A percentile compares a stretch with the other conserved stretches of the same genome.
These are phyloP conservation scores for Lotmaria passim DNA, from an alignment of 208 protist genomes.

Conservation along the genomic window DNA sequence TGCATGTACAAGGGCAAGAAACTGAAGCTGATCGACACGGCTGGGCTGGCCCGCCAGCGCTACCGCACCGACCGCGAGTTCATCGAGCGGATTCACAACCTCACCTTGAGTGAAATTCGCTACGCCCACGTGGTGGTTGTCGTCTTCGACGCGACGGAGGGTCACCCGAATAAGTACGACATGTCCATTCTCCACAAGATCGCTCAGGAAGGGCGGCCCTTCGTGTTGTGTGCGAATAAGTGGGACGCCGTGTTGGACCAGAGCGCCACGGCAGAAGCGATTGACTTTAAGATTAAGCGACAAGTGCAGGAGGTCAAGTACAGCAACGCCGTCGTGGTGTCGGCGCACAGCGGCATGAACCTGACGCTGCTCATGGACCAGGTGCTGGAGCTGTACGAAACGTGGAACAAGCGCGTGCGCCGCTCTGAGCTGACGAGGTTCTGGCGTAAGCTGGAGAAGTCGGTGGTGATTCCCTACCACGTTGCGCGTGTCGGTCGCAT, in stretches of 20 bases:
- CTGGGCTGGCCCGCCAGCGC: constrained; percentile 75
- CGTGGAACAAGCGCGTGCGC: constrained; percentile 90
- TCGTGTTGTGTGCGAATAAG: constrained; percentile 92
- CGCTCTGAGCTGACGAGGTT: constrained; percentile 85
- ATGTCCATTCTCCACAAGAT: constrained; percentile 89
- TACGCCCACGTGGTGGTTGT: constrained; percentile 90
- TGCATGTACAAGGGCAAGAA: constrained; percentile 91
- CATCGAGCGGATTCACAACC: constrained; percentile 77
- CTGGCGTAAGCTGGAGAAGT: constrained; percentile 93
- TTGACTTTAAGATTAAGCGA: constrained; percentile 93
- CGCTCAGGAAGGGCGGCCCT: constrained; percentile 84
- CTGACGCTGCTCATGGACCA: constrained; percentile 91
- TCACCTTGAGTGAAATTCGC: constrained; percentile 82
- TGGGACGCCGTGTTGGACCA: constrained; percentile 93
- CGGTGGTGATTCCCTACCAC: constrained; percentile 89
- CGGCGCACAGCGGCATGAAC: constrained; percentile 87
- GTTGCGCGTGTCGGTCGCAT: constrained; percentile 86
- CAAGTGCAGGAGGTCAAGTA: constrained; percentile 92
- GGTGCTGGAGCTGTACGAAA: constrained; percentile 83
- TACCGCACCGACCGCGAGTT: constrained; percentile 86
- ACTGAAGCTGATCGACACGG: constrained; percentile 91
- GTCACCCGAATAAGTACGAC: constrained; percentile 93
- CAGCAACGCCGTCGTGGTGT: constrained; percentile 89
- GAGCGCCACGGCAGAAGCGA: constrained; percentile 87
- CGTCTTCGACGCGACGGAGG: constrained; percentile 92